Evolutionary conservation across 225 moss, liverwort and hornwort genomes (phyloP), one percentile per base, ranked within the genome.

Genomic region (Takakia lepidozioides): DNA sequence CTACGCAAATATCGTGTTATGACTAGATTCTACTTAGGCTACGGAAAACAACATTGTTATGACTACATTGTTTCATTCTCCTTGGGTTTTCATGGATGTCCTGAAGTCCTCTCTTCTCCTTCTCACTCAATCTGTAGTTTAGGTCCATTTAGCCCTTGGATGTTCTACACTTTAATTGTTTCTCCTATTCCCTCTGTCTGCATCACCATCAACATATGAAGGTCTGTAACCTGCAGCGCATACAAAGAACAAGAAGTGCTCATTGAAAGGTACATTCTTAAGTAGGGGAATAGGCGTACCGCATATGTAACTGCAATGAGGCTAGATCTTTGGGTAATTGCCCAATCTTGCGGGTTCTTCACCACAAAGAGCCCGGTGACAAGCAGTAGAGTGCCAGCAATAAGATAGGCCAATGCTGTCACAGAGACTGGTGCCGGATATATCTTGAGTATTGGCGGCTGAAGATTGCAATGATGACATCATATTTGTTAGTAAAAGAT

Each of bases 361-460:
- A 58, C 53, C 5, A 46, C 14, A 14, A 58, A 62, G 3, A 58
- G 27, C 18, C 63, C 63, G 19, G 63, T 61, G 17, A 63, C 10
- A 25, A 48, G 18, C 15, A 69, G 57, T 38, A 63, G 52, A 27
- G 49, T 20, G 17, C 46, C 53, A 26, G 62, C 58, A 19, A 21
- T 32, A 11, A 48, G 27, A 43, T 62, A 57, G 8, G 57, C 69
- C 30, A 69, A 57, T 11, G 57, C 36, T 19, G 63, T 62, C 37
- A 57, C 29, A 8, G 69, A 62, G 19, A 69, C 34, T n/a, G 69
- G 69, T 28, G 69, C 62, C 13, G 69, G 69, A 21, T 63, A 58
- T 46, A 28, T 63, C 34, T 41, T 53, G 47, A 63, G 40, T 19
- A 69, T 63, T 1, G 69, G 65, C 46, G 25, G 27, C 29, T 24